Evolutionary conservation across 306 rosid species (phyloP).

Genomic region (Rosa persica): DNA sequence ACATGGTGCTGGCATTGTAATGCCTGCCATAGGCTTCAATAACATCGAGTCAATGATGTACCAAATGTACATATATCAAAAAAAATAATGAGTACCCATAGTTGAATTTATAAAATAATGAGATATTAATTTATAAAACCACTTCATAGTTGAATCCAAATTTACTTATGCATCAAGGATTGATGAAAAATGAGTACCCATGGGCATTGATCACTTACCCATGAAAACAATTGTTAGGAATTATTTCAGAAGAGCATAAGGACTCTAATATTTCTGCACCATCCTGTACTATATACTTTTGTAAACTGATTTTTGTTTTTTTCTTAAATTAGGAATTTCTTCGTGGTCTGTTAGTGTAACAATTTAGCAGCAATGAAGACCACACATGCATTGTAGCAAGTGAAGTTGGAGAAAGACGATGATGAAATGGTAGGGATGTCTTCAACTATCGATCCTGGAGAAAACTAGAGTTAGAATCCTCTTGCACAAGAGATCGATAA

Average conservation of each 20-base stretch:
- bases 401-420: background rate
- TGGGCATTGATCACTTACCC: too few species aligned
- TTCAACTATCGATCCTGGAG: background rate
- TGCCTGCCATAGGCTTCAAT: too few species aligned
- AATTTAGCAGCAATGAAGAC: background rate
- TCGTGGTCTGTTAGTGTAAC: background rate
- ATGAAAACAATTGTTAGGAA: background rate
- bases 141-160: too few species aligned
- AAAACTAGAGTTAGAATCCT: background rate
- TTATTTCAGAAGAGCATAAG: background rate
- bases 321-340: background rate
- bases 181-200: too few species aligned
- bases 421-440: background rate
- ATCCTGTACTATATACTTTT: background rate
- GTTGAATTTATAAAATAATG: too few species aligned
- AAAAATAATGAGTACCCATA: too few species aligned
- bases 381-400: background rate
- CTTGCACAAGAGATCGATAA: background rate
- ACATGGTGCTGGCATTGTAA: too few species aligned
- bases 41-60: too few species aligned
- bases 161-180: too few species aligned
- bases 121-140: too few species aligned
- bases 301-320: background rate
- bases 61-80: too few species aligned
- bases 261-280: background rate